Base-by-base conservation (phyloP, 1,284 basidiomycete genomes). In the Moesziomyces antarcticus region DNA sequence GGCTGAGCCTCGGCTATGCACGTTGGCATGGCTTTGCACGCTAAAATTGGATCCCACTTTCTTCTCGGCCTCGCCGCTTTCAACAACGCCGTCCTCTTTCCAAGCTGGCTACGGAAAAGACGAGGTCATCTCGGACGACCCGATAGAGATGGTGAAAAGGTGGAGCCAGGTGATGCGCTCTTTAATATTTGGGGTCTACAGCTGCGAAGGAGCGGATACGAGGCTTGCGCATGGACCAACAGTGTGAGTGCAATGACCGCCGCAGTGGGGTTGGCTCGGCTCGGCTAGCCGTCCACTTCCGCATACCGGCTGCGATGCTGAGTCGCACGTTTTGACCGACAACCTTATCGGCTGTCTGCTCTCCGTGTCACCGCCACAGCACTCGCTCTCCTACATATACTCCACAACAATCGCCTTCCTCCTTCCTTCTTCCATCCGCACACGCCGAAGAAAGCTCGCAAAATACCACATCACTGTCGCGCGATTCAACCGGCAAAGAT, bases 401-500 rank as follows among this genome's bases (percentile, higher is more conserved):
- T 2, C 14, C 11, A 18, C 11, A 11, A 33, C 11, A 11, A 13
- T 33, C 11, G 30, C 30, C 30, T 2, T 13, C 30, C 7, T 35
- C 41, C 13, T 40, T 9, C 30, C 24, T 27, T 11, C 14, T 22
- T 14, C 22, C 27, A 27, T 37, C 41, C 24, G 42, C 7, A n/a
- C 14, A 40, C 18, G 48, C 50, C 6, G 3, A 33, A 13, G 5
- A n/a, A n/a, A 35, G 16, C 20, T n/a, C 20, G 22, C 35, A 16
- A 22, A 7, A 22, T 18, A 8, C 20, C 21, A n/a, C 33, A 10
- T 22, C 3, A 44, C 16, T 6, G 20, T 22, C 24, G 5, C 13
- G 30, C 30, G 30, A 33, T 13, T 11, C 30, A 33, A 33, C 13
- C 30, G 30, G 30, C 16, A 42, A 67, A 52, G 11, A 72, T 72